Evolutionary conservation across 2,329 filamentous ascomycete genomes (phyloP), one percentile per base, ranked within the genome.

Genomic region (Laburnicola sp.): DNA sequence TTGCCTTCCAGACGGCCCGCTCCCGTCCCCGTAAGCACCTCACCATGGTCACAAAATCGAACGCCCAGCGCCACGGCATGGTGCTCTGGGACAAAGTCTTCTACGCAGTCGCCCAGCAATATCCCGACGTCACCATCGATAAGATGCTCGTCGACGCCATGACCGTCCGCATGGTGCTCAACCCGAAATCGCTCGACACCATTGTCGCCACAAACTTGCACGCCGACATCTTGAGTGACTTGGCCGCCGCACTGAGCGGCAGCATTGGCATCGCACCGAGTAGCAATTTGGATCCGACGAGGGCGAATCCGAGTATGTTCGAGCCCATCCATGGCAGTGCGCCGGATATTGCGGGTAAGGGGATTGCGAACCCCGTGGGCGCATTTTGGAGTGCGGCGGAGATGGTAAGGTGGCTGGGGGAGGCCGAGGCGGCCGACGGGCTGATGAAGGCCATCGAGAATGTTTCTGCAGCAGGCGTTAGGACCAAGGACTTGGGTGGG

Each of bases 221-320:
- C 25, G 84, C 83, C 4, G 85, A 87, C 54, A 86, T 87, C 36
- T 75, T 87, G 6, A 85, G 83, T 1, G 85, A 87, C 60, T 71
- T 87, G 27, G 85, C 84, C 2, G 84, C 85, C 21, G 82, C 84
- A 0, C 72, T 87, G 21, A 82, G 83, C 2, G 85, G 85, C 0
- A 83, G 80, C 6, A 87, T 87, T 52, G 85, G 85, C 7, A 86
- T 87, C 51, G 85, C 85, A 1, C 84, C 85, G 3, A 85, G 82
- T 0, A 83, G 79, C 44, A 87, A 87, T 60, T 74, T 87, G 1
- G 85, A 87, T 57, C 84, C 85, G 1, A 82, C 78, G 1, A 70
- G 80, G 10, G 28, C 76, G 57, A 78, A 82, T 54, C 82, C 82
- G 0, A 82, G 80, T 53, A 79, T 85, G 71, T 85, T 84, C 16